These are phyloP conservation scores for Huntiella moniliformis DNA, from an alignment of 2,329 filamentous ascomycete genomes.

Conservation along the genomic window DNA sequence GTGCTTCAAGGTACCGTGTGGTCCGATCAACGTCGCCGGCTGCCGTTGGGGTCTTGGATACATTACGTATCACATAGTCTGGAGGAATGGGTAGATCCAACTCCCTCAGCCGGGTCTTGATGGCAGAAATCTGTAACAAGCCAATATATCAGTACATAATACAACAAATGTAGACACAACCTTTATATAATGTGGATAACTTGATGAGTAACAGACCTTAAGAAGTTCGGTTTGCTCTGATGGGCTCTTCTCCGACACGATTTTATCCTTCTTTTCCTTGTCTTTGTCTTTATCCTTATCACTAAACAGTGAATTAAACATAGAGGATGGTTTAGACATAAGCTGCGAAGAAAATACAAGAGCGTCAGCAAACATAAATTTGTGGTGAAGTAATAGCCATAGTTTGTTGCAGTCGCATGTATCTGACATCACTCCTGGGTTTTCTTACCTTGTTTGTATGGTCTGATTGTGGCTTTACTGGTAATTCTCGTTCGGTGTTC, in stretches of 20 bases:
- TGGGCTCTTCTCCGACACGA: slow-evolving; percentile 24
- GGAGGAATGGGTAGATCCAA: slow-evolving; percentile 27
- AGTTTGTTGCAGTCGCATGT: too few species aligned
- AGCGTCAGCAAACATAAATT: too few species aligned
- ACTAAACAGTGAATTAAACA: slow-evolving; percentile 4
- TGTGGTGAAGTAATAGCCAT: too few species aligned
- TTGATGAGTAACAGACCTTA: slow-evolving; percentile 14
- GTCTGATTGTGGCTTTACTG: too few species aligned
- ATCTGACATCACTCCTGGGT: too few species aligned
- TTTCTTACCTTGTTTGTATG: too few species aligned
- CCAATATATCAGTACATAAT: background rate
- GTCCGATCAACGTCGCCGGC: slow-evolving; percentile 55
- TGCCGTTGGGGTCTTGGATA: slow-evolving; percentile 42
- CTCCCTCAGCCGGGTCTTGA: slow-evolving; percentile 22
- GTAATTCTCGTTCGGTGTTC: too few species aligned
- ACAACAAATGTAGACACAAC: too few species aligned
- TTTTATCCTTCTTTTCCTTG: slow-evolving; percentile 3
- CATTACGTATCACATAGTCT: slow-evolving; percentile 38
- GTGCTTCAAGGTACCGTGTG: slow-evolving; percentile 55
- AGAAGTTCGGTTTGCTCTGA: slow-evolving; percentile 30
- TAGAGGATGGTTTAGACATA: slow-evolving; percentile 3
- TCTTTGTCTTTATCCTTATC: slow-evolving; percentile 4
- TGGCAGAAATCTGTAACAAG: slow-evolving; percentile 22
- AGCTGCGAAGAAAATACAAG: background rate
- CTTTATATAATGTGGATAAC: too few species aligned